phyloP scores from a whole-genome alignment of 1,139 yeast species.

The Zygosaccharomyces pseudobailii region DNA sequence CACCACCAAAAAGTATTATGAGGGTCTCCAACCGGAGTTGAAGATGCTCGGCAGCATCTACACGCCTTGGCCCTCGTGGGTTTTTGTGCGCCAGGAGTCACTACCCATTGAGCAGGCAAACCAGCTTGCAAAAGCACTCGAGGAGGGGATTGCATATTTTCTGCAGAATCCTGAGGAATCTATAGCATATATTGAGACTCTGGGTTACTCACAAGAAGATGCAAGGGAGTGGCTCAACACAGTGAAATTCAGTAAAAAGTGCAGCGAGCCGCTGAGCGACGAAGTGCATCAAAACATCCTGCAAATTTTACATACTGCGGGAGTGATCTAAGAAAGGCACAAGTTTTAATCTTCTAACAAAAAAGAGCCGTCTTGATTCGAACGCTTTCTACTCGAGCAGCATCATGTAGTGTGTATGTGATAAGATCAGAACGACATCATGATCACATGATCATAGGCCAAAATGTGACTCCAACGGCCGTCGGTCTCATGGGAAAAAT shows the following conservation, averaged over 20 bases:
- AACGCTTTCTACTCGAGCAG: neutral
- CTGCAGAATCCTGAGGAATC: slow-evolving; percentile 58
- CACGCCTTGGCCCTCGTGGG: slow-evolving; percentile 98
- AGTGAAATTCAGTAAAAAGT: slow-evolving; percentile 54
- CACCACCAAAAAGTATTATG: slow-evolving; percentile 82
- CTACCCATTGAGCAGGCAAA: slow-evolving; percentile 36
- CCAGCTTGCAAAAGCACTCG: slow-evolving; percentile 49
- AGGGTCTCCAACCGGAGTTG: slow-evolving; percentile 55
- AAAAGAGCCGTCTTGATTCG: neutral
- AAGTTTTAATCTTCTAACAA: too few relatives aligned
- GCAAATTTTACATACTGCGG: neutral
- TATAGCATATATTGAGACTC: slow-evolving; percentile 55
- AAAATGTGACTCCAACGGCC: neutral
- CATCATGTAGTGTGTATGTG: neutral
- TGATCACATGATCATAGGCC: neutral
- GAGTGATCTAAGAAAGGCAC: neutral
- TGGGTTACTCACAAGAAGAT: slow-evolving; percentile 75
- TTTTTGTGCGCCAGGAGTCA: slow-evolving; percentile 50
- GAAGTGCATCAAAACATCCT: neutral
- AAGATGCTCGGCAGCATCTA: slow-evolving; percentile 80
- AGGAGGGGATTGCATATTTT: slow-evolving; percentile 67
- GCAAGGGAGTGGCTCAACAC: slow-evolving; percentile 53
- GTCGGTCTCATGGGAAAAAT: neutral
- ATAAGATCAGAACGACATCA: neutral
- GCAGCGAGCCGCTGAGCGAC: neutral